Base-by-base conservation (phyloP, 1,284 basidiomycete species). In the Apiotrichum montevideense region DNA sequence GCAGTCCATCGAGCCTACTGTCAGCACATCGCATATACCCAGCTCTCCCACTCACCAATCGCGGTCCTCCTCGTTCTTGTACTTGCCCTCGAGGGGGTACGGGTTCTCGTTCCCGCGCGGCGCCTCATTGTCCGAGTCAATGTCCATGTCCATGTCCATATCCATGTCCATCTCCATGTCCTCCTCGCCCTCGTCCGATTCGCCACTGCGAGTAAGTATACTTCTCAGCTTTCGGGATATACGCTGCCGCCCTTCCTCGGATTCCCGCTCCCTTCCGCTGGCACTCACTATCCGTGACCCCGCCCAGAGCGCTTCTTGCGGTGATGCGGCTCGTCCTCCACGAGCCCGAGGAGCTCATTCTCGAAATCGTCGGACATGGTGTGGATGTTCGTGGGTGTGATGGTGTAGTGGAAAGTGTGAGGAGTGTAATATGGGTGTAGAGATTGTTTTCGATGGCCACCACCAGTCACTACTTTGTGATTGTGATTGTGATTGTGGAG, bases 71-170 rank as follows among this genome's bases (percentile, higher is more conserved):
- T 90, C 88, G 67, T 92, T 84, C 57, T 84, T 83, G 72, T 90
- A 97, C 74, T 91, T 90, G 47, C 90, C 90, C 66, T 96, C 93
- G 21, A 95, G 78, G 0, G 91, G 93, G 71, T 91, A 97, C 4
- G 86, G 86, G 65, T 90, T 88, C n/a, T 69, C 48, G 21, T 50
- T 52, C 29, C 29, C 29, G 4, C 32, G 51, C 47, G 13, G 46
- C 33, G 35, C 63, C 11, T 58, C 62, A 13, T 69, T 69, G 15
- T 69, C 69, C 5, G 67, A 67, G 21, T 74, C 74, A 10, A 71
- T 52, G 46, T 73, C 72, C 66, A 72, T 69, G 46, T 74, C 71
- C 62, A 68, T 65, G 37, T 69, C 68, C 55, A 59, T 58, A 21
- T 63, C 65, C 47, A 39, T 40, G 44, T 73, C 70, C 56, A 33